Base-by-base conservation (phyloP, 2,329 filamentous ascomycete species). In the Immersiporthe knoxdaviesiana region DNA sequence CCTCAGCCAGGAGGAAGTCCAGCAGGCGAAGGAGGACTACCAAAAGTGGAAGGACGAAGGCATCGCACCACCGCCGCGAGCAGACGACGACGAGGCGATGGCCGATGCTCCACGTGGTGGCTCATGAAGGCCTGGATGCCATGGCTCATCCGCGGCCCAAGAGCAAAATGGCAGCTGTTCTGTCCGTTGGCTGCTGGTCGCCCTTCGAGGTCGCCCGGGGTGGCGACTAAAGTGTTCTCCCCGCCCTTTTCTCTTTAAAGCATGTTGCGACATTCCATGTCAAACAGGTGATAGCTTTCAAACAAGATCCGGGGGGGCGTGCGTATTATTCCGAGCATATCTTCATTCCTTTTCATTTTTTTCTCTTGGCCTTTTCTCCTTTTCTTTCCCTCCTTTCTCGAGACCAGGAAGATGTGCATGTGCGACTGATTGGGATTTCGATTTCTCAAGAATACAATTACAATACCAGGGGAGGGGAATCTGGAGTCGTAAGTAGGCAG, bases 1-100 rank as follows among this genome's bases (percentile, higher is more conserved):
- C 67, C 83, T 93, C 80, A 91, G 91, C 78, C 91, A 92, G 80
- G 92, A 92, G 73, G 87, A 91, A 75, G 89, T 91, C n/a, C 84
- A 91, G 76, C 88, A 91, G 78, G 89, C 89, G 73, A 94, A 94
- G 81, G 88, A 90, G 75, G 86, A 87, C 68, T 88, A 85, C 74
- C 80, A 83, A 72, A 82, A 80, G 69, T 88, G 86, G 84, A 79
- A 83, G 74, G 81, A 83, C 59, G 84, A 87, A 35, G 85, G 84
- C 18, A 70, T 73, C 35, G 44, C 68, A 5, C 70, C 70, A 32
- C 54, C 61, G 39, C 32, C 68, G 30, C 65, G 24, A 39, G 24
- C 47, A 4, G 52, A 68, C 18, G 63, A 71, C 14, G 62, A 71
- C n/a, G 47, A 50, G n/a, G 21, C 47, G 11, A 41, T 66, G 54